A percentile compares a stretch with the other conserved stretches of the same genome.
phyloP scores from a whole-genome alignment of 2,329 filamentous ascomycete species.

The Colletotrichum sansevieriae region DNA sequence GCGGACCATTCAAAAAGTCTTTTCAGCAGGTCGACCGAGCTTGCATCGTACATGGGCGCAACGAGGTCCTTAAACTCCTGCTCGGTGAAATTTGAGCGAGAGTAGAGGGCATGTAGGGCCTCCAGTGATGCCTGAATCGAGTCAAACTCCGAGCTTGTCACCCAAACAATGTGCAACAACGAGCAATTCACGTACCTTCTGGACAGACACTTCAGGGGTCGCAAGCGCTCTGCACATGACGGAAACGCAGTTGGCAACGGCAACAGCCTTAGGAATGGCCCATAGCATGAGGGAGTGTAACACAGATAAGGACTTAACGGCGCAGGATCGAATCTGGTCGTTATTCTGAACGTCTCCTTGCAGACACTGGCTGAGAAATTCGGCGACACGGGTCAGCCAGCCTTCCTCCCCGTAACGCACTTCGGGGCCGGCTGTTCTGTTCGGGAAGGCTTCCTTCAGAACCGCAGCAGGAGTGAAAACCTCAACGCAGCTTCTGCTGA shows the following conservation, averaged over 20 bases:
- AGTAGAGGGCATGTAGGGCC: constrained; percentile 85
- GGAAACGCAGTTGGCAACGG: constrained; percentile 76
- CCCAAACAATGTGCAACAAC: not conserved
- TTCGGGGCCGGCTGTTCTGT: constrained; percentile 75
- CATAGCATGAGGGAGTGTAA: constrained; percentile 86
- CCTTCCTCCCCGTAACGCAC: constrained; percentile 86
- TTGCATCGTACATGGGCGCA: constrained; percentile 81
- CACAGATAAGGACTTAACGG: constrained; percentile 81
- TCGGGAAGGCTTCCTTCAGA: constrained; percentile 81
- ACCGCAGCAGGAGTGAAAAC: constrained; percentile 88
- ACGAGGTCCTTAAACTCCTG: constrained; percentile 84
- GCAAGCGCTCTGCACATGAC: constrained; percentile 80
- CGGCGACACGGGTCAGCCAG: constrained; percentile 84
- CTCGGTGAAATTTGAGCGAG: constrained; percentile 78
- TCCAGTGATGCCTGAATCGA: constrained; percentile 78
- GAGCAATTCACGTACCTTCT: constrained; percentile 69
- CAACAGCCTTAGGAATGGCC: constrained; percentile 87
- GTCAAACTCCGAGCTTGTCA: constrained; percentile 42
- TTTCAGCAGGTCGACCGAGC: constrained; percentile 78
- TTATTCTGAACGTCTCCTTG: constrained; percentile 74
- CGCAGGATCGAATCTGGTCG: constrained; percentile 76
- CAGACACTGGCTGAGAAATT: constrained; percentile 80
- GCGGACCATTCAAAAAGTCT: constrained; percentile 84
- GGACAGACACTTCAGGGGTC: constrained; percentile 76
- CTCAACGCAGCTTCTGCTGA: constrained; percentile 92